Evolutionary conservation across 73 alveolate species (phyloP), one percentile per base, ranked within the genome.

Genomic region (Paraurostyla sp.): DNA sequence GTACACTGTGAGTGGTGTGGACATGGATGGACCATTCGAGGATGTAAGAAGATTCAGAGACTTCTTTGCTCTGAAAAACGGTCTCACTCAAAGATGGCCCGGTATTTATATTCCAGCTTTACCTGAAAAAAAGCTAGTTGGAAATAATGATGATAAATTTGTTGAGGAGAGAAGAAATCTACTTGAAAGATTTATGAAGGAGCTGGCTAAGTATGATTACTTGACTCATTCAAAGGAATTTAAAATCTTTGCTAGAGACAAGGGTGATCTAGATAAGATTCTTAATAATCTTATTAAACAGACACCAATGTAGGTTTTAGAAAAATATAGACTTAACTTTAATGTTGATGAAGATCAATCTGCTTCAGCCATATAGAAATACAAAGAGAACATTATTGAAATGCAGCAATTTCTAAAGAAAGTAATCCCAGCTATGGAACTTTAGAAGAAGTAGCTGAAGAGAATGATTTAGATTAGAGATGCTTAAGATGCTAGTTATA

Each of bases 1-100:
- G 36, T 95, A 95, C 81, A 84, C 94, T 23, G 94, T 95, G 45
- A 76, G 69, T 36, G 98, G 98, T 35, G 51, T 25, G 7, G 98
- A 95, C 62, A 54, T 68, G 51, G 60, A 73, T 3, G 98, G 98
- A 0, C 73, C 68, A 36, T 93, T 95, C 52, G 97, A 90, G 57
- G 94, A 80, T 20, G 71, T 60, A 13, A 76, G 97, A n/a, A 92
- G 98, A 81, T 95, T 85, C 92, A 95, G 91, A 46, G 98, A 95
- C n/a, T 95, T 95, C 88, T 56, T 46, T 27, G 93, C 97, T 46
- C 83, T 95, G 36, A 56, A 94, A 62, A 60, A 80, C 22, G 93
- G 82, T 6, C 92, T 95, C 56, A 51, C 42, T 9, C 11, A 54
- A 18, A 36, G 93, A 54, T 86, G 93, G 93, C 93, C 93, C 0